Conservation (phyloP, 2,329 filamentous ascomycete genomes). For the Calonectria pseudoreteaudii region DNA sequence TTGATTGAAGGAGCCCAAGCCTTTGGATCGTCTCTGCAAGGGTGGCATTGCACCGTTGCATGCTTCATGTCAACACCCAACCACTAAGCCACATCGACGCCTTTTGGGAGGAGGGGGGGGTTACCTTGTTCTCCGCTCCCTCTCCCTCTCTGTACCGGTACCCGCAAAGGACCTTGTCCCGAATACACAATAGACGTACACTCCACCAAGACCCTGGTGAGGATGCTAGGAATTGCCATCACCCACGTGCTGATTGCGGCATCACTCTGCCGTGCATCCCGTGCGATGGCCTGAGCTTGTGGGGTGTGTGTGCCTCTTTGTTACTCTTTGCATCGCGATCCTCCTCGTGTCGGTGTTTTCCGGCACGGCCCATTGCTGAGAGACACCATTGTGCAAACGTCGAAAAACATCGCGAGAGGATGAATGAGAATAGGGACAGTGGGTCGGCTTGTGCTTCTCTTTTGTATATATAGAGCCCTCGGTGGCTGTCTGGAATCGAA, state of each 20-base stretch:
- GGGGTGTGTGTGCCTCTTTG: neutral
- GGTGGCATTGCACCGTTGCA: neutral
- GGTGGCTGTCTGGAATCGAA: neutral
- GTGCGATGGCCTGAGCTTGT: neutral
- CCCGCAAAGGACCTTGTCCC: neutral
- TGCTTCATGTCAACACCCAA: neutral
- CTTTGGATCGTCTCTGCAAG: neutral
- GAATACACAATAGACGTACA: neutral
- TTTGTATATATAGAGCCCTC: neutral
- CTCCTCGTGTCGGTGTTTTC: neutral
- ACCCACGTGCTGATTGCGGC: neutral
- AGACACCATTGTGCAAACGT: neutral
- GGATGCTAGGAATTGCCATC: neutral
- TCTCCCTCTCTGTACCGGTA: neutral
- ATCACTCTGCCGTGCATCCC: neutral
- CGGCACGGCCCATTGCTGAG: neutral
- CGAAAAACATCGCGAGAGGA: neutral
- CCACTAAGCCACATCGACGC: too few relatives aligned
- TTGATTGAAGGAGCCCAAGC: neutral
- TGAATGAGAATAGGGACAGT: neutral
- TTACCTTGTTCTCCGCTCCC: neutral
- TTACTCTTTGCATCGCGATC: neutral
- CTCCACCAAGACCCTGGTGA: neutral
- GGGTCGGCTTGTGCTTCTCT: neutral
- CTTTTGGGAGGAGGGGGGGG: too few relatives aligned